Conservation (phyloP, 345 rosid genomes). For the Lenwebbia sp. region DNA sequence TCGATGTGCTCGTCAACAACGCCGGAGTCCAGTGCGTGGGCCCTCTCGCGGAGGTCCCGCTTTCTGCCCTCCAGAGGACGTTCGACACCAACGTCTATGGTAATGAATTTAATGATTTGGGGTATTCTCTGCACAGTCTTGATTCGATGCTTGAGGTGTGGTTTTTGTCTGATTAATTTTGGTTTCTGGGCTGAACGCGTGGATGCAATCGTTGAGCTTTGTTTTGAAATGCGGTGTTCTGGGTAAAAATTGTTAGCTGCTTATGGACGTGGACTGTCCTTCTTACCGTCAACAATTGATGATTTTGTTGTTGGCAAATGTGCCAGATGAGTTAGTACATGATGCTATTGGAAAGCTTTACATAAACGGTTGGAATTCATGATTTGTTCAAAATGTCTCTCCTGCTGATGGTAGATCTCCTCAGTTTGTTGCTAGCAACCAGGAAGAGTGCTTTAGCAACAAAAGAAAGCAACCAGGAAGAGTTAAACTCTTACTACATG, state of each 20-base stretch:
- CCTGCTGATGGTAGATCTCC: not conserved
- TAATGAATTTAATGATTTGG: not conserved
- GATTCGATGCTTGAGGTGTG: not conserved
- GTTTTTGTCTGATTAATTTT: not conserved
- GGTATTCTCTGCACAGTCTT: not conserved
- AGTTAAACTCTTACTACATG: accelerated
- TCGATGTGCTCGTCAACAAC: conserved; percentile 80
- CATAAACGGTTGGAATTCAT: not conserved
- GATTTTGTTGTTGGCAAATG: not conserved
- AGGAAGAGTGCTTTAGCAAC: no score
- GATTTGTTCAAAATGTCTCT: not conserved
- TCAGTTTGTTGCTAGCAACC: not conserved
- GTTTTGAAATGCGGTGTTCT: not conserved
- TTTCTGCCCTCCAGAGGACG: conserved; percentile 43
- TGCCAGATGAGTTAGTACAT: not conserved
- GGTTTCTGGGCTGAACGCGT: not conserved
- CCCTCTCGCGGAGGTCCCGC: conserved; percentile 72
- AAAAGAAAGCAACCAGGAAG: not conserved
- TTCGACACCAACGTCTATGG: conserved; percentile 76
- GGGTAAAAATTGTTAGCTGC: not conserved
- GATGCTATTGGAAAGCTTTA: not conserved
- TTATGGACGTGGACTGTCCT: not conserved
- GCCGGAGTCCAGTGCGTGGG: conserved; percentile 85
- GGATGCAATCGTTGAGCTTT: not conserved
- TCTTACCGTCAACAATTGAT: not conserved